phyloP scores from a whole-genome alignment of 345 rosid genomes.

The Eucalyptus marginata region DNA sequence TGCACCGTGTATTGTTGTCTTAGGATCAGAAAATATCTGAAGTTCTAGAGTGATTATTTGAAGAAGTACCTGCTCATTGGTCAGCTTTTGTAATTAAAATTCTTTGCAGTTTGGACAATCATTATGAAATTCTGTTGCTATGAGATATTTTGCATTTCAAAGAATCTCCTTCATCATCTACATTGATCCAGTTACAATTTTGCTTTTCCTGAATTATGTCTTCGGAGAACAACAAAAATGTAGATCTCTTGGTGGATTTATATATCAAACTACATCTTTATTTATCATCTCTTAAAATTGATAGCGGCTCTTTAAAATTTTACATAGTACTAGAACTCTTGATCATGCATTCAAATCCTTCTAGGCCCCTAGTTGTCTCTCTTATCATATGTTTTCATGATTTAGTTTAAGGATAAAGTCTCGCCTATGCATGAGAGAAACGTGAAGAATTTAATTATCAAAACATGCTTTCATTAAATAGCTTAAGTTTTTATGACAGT shows the following conservation, averaged over 20 bases:
- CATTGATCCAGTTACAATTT: neutral
- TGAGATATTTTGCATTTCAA: neutral
- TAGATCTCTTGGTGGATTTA: neutral
- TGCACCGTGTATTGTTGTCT: neutral
- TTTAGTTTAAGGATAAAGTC: neutral
- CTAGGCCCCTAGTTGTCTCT: neutral
- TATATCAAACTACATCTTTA: neutral
- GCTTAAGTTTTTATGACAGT: neutral
- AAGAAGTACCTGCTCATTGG: neutral
- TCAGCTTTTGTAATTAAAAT: neutral
- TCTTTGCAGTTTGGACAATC: neutral
- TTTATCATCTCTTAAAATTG: neutral
- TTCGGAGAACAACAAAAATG: neutral
- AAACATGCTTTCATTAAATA: neutral
- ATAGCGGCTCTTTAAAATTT: neutral
- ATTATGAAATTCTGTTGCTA: neutral
- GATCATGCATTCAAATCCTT: neutral
- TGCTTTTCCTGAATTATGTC: neutral
- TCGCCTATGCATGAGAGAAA: neutral
- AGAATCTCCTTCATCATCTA: neutral
- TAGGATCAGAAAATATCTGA: neutral
- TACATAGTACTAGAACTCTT: neutral
- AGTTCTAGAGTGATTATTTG: neutral
- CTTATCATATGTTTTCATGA: neutral
- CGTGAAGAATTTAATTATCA: neutral